Conservation (phyloP, 2,329 filamentous ascomycete species). For the Zasmidium citrigriseum region DNA sequence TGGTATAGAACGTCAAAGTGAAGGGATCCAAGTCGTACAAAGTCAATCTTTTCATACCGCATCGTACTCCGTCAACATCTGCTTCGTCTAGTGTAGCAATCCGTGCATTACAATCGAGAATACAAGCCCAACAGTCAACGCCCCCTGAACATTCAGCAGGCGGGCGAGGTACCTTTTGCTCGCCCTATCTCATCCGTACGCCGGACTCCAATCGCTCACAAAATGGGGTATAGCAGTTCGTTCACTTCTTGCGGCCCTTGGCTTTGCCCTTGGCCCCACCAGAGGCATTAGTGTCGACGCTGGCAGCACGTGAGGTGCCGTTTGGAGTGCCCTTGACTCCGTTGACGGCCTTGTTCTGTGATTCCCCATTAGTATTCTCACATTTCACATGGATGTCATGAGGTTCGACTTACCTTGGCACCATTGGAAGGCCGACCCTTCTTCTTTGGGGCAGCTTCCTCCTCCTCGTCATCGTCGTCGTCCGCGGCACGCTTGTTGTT, state of each 20-base stretch:
- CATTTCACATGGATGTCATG: too few relatives aligned
- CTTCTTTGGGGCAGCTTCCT: constrained; percentile 78
- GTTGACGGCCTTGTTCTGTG: constrained; percentile 89
- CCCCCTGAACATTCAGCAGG: neutral
- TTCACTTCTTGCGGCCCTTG: constrained; percentile 41
- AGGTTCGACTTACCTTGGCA: constrained; percentile 65
- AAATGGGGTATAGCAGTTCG: neutral
- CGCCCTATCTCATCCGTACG: neutral
- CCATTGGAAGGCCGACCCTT: constrained; percentile 74
- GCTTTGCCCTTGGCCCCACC: constrained; percentile 44
- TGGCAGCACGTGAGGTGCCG: constrained; percentile 80
- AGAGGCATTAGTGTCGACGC: constrained; percentile 76
- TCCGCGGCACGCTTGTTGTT: constrained; percentile 73
- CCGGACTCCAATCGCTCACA: neutral
- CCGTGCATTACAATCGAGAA: neutral
- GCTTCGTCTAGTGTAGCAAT: neutral
- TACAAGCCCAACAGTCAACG: neutral
- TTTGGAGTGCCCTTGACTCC: constrained; percentile 80
- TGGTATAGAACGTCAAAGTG: too few relatives aligned
- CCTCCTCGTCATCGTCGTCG: constrained; percentile 80
- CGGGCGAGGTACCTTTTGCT: neutral
- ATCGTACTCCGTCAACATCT: neutral
- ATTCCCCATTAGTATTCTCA: constrained; percentile 10
- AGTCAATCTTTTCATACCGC: neutral
- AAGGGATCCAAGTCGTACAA: neutral